Evolutionary conservation across 805 yeast species (phyloP), one percentile per base, ranked within the genome.

Genomic region (Candida arabinofermentans): DNA sequence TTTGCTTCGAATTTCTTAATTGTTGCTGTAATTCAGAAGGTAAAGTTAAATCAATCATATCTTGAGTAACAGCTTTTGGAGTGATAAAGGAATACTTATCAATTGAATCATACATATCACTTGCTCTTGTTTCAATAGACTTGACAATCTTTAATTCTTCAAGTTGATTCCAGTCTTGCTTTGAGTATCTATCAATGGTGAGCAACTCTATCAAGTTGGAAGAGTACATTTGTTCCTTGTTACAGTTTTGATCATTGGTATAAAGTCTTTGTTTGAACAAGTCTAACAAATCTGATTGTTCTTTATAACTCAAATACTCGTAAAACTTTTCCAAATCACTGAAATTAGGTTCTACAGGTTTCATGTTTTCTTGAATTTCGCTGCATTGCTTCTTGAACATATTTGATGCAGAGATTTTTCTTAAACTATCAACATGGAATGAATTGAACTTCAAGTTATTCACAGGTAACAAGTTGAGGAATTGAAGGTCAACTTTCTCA

Each of bases 81-180:
- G 98, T 93, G 4, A 91, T 75, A 48, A 86, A 91, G 0, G 95
- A 86, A 63, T 72, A 93, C 46, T 83, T 79, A 33, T 86, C 87
- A 44, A 91, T 74, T 0, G 68, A 57, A 26, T 75, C 79, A 8
- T 65, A 59, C 70, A 81, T 67, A 0, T 46, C 34, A 3, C 58
- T 37, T 5, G 73, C 55, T 46, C 77, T 61, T 0, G 70, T 63
- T 23, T 59, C 58, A 38, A 76, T 48, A 2, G 79, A 72, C 39
- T 64, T 69, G 14, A 73, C 59, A 13, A 74, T 44, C 1, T 67
- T 67, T 29, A 62, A 32, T 8, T 65, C 58, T 18, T 51, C 42
- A 23, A 58, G 41, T 37, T 61, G 61, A 46, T 36, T 49, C 18
- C 36, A 44, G 24, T 64, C 62, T 4, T 68, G 60, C 27, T 65